Base-by-base conservation (phyloP, 176 grass and related monocot genomes). In the Themeda triandra region DNA sequence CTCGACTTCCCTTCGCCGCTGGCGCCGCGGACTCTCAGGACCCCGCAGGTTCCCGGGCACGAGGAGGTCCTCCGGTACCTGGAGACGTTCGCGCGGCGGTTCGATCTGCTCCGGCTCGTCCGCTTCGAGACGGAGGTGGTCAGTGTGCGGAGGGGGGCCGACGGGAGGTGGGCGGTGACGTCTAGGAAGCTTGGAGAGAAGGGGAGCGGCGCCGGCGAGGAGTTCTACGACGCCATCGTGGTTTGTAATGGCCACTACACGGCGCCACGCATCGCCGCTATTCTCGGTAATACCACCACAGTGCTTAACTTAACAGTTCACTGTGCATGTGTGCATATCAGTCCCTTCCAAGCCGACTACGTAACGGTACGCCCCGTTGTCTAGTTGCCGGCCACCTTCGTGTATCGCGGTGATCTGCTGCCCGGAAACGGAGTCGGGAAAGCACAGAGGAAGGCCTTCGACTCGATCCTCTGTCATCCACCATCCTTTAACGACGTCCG, bases 11-110 rank as follows among this genome's bases (percentile, higher is more conserved):
- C n/a, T n/a, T n/a, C n/a, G n/a, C 89, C 89, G 13, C 37, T 7
- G 31, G 3, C 33, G 36, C 36, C 5, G 36, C 10, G 31, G 44
- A 39, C 73, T 82, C 48, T 32, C 86, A 42, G 8, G 89, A 98
- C 18, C 77, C 30, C 89, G 88, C 54, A 80, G 89, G 80, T 99
- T 95, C 96, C 93, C 0, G 86, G 87, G 4, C 96, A 95, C 76
- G 60, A 86, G 45, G 96, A 98, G 89, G 91, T 95, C 48, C 91
- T 99, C 18, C 74, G 91, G 2, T 95, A 99, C 73, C 86, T 99
- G 17, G 78, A 99, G 87, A 86, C 64, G 60, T 99, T 99, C n/a
- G 84, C 86, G 8, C 69, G 80, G 59, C 78, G 86, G 42, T 99
- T 99, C 42, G 78, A 92, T 35, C 82, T 96, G 56, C 66, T 83